Conservation (phyloP, 768 basidiomycete species). For the Trichaptum fuscoviolaceum region DNA sequence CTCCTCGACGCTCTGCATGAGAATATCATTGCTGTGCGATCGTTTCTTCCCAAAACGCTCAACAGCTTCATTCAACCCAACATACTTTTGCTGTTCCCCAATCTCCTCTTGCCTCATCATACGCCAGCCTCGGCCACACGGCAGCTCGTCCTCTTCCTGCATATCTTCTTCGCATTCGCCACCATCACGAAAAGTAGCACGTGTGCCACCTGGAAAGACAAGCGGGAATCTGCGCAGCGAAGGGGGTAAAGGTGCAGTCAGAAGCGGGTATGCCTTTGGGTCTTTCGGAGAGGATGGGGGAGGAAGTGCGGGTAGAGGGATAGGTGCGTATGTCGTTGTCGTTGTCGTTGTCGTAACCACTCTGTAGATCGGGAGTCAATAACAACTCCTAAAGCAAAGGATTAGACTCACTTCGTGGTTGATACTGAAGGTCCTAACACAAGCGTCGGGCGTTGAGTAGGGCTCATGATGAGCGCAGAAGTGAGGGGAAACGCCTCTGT, state of each 20-base stretch:
- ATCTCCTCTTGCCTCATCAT: slow-evolving; percentile 67
- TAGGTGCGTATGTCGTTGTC: slow-evolving; percentile 86
- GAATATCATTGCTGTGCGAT: slow-evolving; percentile 44
- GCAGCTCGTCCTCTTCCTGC: slow-evolving; percentile 65
- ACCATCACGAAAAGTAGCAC: slow-evolving; percentile 74
- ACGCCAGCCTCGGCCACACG: slow-evolving; percentile 66
- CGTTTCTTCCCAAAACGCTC: slow-evolving; percentile 72
- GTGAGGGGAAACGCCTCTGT: background rate
- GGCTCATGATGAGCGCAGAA: slow-evolving; percentile 44
- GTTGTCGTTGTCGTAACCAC: slow-evolving; percentile 91
- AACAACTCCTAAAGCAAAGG: slow-evolving; percentile 6
- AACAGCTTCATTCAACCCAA: slow-evolving; percentile 73
- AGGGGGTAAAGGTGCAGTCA: slow-evolving; percentile 68
- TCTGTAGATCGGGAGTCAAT: slow-evolving; percentile 35
- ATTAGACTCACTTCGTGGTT: slow-evolving; percentile 66
- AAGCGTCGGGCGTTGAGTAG: slow-evolving; percentile 59
- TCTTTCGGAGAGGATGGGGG: slow-evolving; percentile 68
- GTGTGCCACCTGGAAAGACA: slow-evolving; percentile 74
- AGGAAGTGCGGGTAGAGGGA: slow-evolving; percentile 70
- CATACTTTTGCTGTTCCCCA: slow-evolving; percentile 41
- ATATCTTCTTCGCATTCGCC: slow-evolving; percentile 58
- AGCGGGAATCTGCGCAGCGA: slow-evolving; percentile 73
- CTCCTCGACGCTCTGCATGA: slow-evolving; percentile 76
- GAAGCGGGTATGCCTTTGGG: slow-evolving; percentile 72
- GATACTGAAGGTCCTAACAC: slow-evolving; percentile 78